Conservation (phyloP, 2,329 filamentous ascomycete genomes). For the Corynespora cassiicola region DNA sequence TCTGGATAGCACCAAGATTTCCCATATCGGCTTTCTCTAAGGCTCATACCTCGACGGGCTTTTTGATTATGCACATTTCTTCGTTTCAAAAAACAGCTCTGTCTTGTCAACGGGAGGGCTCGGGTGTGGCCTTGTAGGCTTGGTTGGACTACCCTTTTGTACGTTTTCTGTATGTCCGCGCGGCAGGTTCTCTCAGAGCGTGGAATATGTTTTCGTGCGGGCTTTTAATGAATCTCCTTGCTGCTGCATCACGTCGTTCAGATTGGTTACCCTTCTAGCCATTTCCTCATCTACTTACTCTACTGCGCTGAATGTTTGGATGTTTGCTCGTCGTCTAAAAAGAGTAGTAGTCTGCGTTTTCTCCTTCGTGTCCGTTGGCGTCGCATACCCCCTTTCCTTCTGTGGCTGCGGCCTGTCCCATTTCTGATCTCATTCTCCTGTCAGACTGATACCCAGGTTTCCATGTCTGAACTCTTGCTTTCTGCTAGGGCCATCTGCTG, state of each 20-base stretch:
- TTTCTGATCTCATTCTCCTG: constrained; percentile 2
- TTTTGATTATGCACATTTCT: constrained; percentile 30
- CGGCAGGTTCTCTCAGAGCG: constrained; percentile 20
- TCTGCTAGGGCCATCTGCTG: too few species aligned
- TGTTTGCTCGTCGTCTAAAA: too few species aligned
- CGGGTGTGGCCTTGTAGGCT: constrained; percentile 20
- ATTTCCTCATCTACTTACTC: too few species aligned
- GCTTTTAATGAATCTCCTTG: constrained; percentile 35
- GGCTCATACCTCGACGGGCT: constrained; percentile 35
- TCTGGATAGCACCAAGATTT: constrained; percentile 42
- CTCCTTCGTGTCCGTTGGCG: constrained; percentile 13
- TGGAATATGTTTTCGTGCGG: constrained; percentile 25
- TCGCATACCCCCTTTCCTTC: constrained; percentile 12
- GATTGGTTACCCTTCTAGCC: constrained; percentile 8
- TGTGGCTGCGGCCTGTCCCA: background rate
- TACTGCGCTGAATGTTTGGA: too few species aligned
- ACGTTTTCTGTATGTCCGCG: constrained; percentile 25
- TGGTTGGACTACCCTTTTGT: constrained; percentile 33
- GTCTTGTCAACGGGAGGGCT: constrained; percentile 22
- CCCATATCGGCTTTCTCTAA: constrained; percentile 37
- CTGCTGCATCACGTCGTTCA: constrained; percentile 14
- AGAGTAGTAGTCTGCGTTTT: too few species aligned
- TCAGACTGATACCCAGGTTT: constrained; percentile 4
- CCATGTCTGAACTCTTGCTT: too few species aligned
- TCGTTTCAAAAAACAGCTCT: constrained; percentile 32